Conservation (phyloP, 2,329 filamentous ascomycete species). For the Trematosphaeria pertusa region DNA sequence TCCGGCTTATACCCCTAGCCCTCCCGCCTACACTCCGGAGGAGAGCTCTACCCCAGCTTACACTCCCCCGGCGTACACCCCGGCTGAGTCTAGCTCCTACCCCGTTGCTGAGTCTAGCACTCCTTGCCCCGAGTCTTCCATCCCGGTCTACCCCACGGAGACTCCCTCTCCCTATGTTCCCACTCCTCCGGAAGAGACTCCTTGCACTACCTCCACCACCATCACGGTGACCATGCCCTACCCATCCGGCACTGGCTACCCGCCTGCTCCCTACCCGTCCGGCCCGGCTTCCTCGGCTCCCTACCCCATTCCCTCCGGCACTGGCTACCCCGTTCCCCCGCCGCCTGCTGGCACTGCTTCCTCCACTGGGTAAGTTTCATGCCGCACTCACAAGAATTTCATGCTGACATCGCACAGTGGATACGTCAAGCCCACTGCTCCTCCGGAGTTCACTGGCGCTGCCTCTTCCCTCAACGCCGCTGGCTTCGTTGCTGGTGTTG, state of each 20-base stretch:
- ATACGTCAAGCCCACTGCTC: conserved; percentile 39
- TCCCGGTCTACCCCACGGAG: conserved; percentile 18
- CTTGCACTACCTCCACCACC: conserved; percentile 52
- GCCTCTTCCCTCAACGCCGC: conserved; percentile 44
- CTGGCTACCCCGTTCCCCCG: conserved; percentile 19
- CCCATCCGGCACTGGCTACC: conserved; percentile 48
- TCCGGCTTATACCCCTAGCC: conserved; percentile 20
- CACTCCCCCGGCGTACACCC: conserved; percentile 4
- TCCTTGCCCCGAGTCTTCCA: conserved; percentile 18
- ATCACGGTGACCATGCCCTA: conserved; percentile 51
- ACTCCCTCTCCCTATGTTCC: conserved; percentile 12
- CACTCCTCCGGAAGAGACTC: conserved; percentile 18
- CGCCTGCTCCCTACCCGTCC: conserved; percentile 10
- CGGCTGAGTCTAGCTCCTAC: too few species aligned
- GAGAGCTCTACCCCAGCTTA: conserved; percentile 6
- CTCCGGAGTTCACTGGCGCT: conserved; percentile 48
- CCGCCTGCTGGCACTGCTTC: conserved; percentile 22
- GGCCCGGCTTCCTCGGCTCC: conserved; percentile 18
- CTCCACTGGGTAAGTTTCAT: conserved; percentile 37
- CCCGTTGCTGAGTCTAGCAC: conserved; percentile 8
- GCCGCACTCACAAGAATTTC: neutral
- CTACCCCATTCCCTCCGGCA: conserved; percentile 27
- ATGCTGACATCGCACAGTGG: conserved; percentile 24
- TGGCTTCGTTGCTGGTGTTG: conserved; percentile 49
- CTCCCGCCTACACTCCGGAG: conserved; percentile 3